phyloP scores from a whole-genome alignment of 768 basidiomycete species.

The Thelephora aurantiotincta region DNA sequence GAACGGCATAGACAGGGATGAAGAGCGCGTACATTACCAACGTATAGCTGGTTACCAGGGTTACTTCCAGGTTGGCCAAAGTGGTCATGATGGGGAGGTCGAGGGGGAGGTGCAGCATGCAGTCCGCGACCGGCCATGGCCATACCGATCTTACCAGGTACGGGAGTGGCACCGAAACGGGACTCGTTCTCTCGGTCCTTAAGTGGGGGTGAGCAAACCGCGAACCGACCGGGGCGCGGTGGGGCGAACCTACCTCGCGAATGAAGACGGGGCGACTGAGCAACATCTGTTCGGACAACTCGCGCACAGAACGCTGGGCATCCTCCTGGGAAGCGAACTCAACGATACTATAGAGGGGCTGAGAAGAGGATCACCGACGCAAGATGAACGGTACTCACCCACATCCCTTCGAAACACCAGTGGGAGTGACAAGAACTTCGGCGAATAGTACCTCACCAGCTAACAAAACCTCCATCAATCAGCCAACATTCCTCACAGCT shows the following conservation, averaged over 20 bases:
- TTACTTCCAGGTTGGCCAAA: constrained; percentile 55
- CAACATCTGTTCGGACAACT: constrained; percentile 80
- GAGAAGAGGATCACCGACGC: constrained; percentile 6
- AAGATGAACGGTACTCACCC: constrained; percentile 48
- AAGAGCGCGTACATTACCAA: constrained; percentile 59
- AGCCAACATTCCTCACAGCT: constrained; percentile 56
- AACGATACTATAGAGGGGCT: constrained; percentile 58
- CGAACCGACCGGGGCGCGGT: constrained; percentile 1
- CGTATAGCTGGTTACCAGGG: constrained; percentile 87
- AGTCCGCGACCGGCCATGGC: constrained; percentile 90
- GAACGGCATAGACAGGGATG: background rate
- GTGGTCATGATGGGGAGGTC: constrained; percentile 68
- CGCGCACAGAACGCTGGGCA: constrained; percentile 76
- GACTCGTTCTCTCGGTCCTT: constrained; percentile 96
- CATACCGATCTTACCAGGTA: constrained; percentile 92
- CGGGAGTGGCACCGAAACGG: constrained; percentile 89
- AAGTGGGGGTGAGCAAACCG: constrained; percentile 1
- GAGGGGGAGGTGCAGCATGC: constrained; percentile 66
- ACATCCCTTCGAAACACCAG: constrained; percentile 96
- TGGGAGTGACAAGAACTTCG: constrained; percentile 95
- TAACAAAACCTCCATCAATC: constrained; percentile 91
- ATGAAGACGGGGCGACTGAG: constrained; percentile 93
- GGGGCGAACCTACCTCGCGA: constrained; percentile 55
- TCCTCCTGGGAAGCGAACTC: constrained; percentile 89
- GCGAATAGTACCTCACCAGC: constrained; percentile 99